A percentile compares a stretch with the other conserved stretches of the same genome.
phyloP scores from a whole-genome alignment of 139 green algal species.

The Spirogloea muscicola region DNA sequence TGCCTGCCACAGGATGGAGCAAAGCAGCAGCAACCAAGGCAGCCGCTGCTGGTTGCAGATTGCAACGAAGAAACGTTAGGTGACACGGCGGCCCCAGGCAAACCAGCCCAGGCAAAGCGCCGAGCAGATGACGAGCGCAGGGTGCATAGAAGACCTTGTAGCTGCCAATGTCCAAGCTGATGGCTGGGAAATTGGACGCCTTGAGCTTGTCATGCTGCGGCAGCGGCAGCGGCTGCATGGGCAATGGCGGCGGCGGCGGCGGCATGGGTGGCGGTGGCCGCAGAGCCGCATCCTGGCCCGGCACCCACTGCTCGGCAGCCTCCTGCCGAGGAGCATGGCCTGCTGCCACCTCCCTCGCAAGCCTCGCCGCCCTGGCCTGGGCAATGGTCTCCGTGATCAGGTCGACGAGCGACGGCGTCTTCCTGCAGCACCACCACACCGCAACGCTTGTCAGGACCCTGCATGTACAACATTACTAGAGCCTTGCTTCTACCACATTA shows the following conservation, averaged over 20 bases:
- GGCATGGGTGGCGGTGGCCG: not conserved
- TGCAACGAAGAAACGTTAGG: not conserved
- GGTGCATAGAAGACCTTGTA: constrained; percentile 25
- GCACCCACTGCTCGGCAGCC: not conserved
- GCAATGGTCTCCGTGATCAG: constrained; percentile 32
- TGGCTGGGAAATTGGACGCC: constrained; percentile 49
- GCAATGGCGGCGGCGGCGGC: constrained; percentile 5
- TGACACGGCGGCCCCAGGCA: not conserved
- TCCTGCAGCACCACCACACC: no score
- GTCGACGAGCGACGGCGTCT: constrained; percentile 35
- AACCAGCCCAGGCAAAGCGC: no score
- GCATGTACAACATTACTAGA: no score
- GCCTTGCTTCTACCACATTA: no score
- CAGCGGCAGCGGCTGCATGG: not conserved
- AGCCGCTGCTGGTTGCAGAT: not conserved
- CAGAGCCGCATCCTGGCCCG: not conserved
- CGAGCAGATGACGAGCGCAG: not conserved
- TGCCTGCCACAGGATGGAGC: not conserved
- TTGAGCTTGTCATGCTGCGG: constrained; percentile 44
- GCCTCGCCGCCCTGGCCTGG: constrained; percentile 1
- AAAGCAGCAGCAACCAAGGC: not conserved
- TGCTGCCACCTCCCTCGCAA: not conserved
- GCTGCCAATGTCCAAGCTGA: constrained; percentile 41
- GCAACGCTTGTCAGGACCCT: no score
- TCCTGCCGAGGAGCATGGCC: not conserved